These are phyloP conservation scores for Lipomyces japonicus DNA, from an alignment of 805 yeast species.

Conservation along the genomic window DNA sequence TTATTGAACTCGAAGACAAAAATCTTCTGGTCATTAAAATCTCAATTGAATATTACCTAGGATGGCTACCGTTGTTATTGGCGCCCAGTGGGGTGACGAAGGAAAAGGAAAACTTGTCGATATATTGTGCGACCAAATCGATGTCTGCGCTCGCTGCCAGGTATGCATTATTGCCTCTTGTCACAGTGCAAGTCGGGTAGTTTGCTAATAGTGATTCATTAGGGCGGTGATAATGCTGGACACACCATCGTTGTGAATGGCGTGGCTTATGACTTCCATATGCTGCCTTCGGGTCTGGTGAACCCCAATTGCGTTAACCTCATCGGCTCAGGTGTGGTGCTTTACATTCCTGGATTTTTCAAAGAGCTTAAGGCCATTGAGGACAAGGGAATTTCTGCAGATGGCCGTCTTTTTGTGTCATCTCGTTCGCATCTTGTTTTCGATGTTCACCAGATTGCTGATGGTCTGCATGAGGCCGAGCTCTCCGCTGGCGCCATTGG, in stretches of 20 bases:
- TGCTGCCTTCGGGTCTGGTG: conserved; percentile 97
- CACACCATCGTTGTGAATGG: conserved; percentile 93
- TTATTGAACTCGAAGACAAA: too few species aligned
- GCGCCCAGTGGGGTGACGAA: conserved; percentile 99
- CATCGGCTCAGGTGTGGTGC: conserved; percentile 94
- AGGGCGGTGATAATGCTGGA: conserved; percentile 98
- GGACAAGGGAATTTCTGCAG: conserved; percentile 60
- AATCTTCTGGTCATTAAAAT: too few species aligned
- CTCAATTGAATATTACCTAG: too few species aligned
- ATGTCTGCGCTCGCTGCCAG: conserved; percentile 91
- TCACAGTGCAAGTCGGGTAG: neutral
- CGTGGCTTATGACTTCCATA: conserved; percentile 92
- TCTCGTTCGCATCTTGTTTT: conserved; percentile 95
- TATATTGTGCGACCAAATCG: conserved; percentile 87
- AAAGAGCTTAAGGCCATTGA: conserved; percentile 78
- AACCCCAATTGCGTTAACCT: conserved; percentile 86
- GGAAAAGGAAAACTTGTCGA: conserved; percentile 98
- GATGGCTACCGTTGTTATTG: conserved; percentile 74
- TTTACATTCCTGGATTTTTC: conserved; percentile 91
- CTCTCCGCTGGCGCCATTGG: conserved; percentile 81
- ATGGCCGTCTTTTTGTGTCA: conserved; percentile 77
- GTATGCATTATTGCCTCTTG: conserved; percentile 11
- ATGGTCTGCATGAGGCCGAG: conserved; percentile 91
- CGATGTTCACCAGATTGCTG: conserved; percentile 97
- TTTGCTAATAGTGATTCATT: conserved; percentile 38